Evolutionary conservation across 345 rosid species (phyloP).

Genomic region (Lumnitzera racemosa): DNA sequence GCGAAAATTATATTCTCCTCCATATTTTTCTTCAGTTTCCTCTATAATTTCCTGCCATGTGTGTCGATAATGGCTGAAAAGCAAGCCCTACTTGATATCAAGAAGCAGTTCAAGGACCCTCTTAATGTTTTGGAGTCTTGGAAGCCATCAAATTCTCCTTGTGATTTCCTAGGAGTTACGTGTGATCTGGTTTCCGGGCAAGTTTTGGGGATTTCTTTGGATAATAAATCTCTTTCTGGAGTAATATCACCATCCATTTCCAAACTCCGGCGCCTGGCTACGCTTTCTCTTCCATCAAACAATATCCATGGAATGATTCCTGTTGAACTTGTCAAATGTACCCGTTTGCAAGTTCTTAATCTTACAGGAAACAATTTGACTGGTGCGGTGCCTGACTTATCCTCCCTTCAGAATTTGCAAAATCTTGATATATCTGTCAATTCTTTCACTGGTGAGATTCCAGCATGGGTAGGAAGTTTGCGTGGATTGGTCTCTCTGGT

Average conservation of each 20-base stretch:
- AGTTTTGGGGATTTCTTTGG: constrained; percentile 44
- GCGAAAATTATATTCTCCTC: background rate
- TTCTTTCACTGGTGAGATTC: constrained; percentile 51
- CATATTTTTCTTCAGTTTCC: constrained; percentile 13
- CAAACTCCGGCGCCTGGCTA: constrained; percentile 31
- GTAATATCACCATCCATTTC: constrained; percentile 57
- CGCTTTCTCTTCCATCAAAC: constrained; percentile 41
- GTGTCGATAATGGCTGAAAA: constrained; percentile 33
- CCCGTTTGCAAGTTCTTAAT: constrained; percentile 48
- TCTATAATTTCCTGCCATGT: constrained; percentile 29
- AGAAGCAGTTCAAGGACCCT: constrained; percentile 53
- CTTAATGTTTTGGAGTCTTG: constrained; percentile 47
- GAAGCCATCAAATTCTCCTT: constrained; percentile 53
- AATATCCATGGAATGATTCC: constrained; percentile 55
- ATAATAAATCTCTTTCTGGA: constrained; percentile 48
- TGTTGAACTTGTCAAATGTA: constrained; percentile 31
- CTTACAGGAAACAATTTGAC: constrained; percentile 40
- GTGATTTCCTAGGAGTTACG: constrained; percentile 50
- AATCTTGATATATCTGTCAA: constrained; percentile 49
- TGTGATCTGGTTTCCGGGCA: constrained; percentile 41
- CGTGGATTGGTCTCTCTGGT: constrained; percentile 36
- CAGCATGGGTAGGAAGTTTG: constrained; percentile 58
- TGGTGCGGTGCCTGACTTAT: constrained; percentile 61
- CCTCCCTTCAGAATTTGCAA: constrained; percentile 34
- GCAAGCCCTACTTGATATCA: constrained; percentile 60